Base-by-base conservation (phyloP, 129 eudicot genomes). In the Helianthus tuberosus region DNA sequence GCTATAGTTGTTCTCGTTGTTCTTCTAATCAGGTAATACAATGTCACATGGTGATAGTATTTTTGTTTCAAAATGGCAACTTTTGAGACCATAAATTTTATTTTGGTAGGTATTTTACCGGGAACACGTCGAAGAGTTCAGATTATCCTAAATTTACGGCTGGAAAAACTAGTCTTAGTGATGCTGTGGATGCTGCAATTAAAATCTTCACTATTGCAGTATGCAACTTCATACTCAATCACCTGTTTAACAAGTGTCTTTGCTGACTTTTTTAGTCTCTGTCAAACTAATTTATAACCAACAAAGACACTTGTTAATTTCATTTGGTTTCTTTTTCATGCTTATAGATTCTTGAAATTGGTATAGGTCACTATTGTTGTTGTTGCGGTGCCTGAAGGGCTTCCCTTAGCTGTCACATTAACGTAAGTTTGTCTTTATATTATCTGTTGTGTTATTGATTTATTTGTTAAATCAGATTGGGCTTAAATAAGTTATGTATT, bases 331-430 rank as follows among this genome's bases (percentile, higher is more conserved):
- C 15, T 9, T 60, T n/a, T 78, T 51, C 77, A 67, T 50, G 27
- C 38, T 74, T 66, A 77, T 51, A 50, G 27, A 79, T 60, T 36
- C 46, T 35, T 49, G 68, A 64, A 55, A 62, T 43, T 36, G 27
- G 35, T 81, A 46, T 81, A 95, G 99, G 99, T 85, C 59, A 87
- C 97, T 46, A 95, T 95, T 74, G 99, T 95, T 16, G 99, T 95
- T 59, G 99, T 95, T 78, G 97, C 99, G 36, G 97, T 95, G 65
- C 99, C 99, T 8, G 99, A 95, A 87, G 99, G 99, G 75, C 97
- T 95, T 74, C 98, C 98, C 13, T 88, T 93, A 75, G 98, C 98
- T 69, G 98, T 93, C 54, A 93, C 98, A 38, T 74, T 93, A 82
- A 90, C 98, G 98, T 93, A 88, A 84, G 98, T 65, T 62, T 73